These are phyloP conservation scores for Populus simonii DNA, from an alignment of 345 rosid genomes.

Conservation along the genomic window DNA sequence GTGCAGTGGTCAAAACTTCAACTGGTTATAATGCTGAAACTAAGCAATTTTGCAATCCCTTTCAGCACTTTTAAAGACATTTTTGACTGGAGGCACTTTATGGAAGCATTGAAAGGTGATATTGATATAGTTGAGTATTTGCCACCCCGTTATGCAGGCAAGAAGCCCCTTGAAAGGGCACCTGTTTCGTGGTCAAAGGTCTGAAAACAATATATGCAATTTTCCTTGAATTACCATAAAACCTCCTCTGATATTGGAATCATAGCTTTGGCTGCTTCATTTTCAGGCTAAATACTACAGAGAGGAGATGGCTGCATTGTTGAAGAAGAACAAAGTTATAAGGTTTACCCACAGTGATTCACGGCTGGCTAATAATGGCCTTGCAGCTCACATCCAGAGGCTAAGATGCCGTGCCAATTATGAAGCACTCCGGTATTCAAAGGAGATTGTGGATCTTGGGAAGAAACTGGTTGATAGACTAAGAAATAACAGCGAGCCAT, in stretches of 20 bases:
- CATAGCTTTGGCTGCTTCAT: conserved; percentile 9
- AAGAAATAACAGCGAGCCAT: conserved; percentile 65
- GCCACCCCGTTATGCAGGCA: conserved; percentile 47
- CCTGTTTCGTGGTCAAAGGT: conserved; percentile 99
- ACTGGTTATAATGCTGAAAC: not conserved
- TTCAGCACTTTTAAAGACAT: conserved; percentile 90
- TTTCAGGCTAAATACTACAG: conserved; percentile 93
- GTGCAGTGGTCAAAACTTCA: not conserved
- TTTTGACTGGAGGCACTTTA: conserved; percentile 93
- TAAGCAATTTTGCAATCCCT: not conserved
- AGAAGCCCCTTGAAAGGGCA: conserved; percentile 70
- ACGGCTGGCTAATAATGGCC: conserved; percentile 82
- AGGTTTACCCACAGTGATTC: conserved; percentile 91
- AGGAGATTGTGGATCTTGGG: conserved; percentile 77
- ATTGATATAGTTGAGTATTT: conserved; percentile 77
- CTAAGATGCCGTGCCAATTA: conserved; percentile 95
- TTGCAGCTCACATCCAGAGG: conserved; percentile 67
- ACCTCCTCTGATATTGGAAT: not conserved
- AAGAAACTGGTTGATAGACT: conserved; percentile 61
- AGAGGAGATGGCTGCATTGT: conserved; percentile 56
- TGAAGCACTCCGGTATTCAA: conserved; percentile 60
- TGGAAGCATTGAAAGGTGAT: conserved; percentile 65
- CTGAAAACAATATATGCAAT: conserved; percentile 5
- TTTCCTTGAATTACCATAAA: not conserved
- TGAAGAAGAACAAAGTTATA: conserved; percentile 78